Percentiles rank a stretch among this genome's conserved stretches.
phyloP scores from a whole-genome alignment of 2,329 filamentous ascomycete species.

The Colletotrichum shisoi region DNA sequence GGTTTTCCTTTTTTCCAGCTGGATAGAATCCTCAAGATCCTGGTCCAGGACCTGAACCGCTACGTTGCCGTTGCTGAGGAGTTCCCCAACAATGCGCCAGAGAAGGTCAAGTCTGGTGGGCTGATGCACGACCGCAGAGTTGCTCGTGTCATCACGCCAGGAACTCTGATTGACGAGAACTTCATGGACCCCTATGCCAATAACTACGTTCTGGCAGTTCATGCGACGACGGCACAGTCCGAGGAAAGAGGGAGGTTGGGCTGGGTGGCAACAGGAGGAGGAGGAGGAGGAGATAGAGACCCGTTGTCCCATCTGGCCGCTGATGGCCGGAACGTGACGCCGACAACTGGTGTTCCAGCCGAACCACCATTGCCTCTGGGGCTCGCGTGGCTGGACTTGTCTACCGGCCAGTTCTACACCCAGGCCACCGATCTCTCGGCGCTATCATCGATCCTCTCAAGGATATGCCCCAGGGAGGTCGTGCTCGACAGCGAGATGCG shows the following conservation, averaged over 20 bases:
- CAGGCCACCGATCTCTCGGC: slow-evolving; percentile 75
- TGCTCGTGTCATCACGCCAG: slow-evolving; percentile 87
- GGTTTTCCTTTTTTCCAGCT: slow-evolving; percentile 94
- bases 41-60: slow-evolving; percentile 89
- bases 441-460: slow-evolving; percentile 80
- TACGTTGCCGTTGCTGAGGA: slow-evolving; percentile 96
- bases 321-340: slow-evolving; percentile 31
- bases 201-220: slow-evolving; percentile 87
- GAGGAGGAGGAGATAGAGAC: not conserved
- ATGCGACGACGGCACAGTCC: slow-evolving; percentile 53
- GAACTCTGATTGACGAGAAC: slow-evolving; percentile 95
- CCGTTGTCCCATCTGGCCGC: slow-evolving; percentile 26
- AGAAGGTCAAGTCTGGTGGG: slow-evolving; percentile 77
- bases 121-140: slow-evolving; percentile 86
- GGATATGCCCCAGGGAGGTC: slow-evolving; percentile 84
- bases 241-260: not conserved
- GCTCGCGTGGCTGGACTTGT: slow-evolving; percentile 92
- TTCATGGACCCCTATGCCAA: slow-evolving; percentile 95
- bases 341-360: slow-evolving; percentile 23
- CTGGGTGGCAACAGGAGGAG: not conserved
- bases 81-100: slow-evolving; percentile 75
- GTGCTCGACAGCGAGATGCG: slow-evolving; percentile 74
- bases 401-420: slow-evolving; percentile 92
- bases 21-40: slow-evolving; percentile 88
- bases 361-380: slow-evolving; percentile 63